Evolutionary conservation across 1,284 basidiomycete species (phyloP).

Genomic region (Coriolopsis trogii): DNA sequence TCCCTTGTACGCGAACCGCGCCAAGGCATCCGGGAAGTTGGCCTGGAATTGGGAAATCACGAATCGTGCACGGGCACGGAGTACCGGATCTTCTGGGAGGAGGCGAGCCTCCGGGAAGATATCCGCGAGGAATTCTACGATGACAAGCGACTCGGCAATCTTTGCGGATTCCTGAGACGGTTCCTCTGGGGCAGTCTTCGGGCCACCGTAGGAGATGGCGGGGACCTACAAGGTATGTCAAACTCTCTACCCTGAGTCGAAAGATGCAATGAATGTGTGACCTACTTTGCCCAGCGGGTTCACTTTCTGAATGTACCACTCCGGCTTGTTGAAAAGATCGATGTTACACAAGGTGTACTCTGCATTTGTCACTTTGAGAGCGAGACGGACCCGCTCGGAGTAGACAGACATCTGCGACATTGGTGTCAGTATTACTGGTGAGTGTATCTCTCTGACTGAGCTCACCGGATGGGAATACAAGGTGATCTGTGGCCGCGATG

Average conservation of each 20-base stretch:
- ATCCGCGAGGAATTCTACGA: conserved; percentile 66
- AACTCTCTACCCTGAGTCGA: neutral
- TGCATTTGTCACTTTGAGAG: conserved; percentile 56
- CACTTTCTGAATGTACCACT: conserved; percentile 62
- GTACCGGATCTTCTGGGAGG: conserved; percentile 55
- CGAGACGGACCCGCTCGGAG: conserved; percentile 35
- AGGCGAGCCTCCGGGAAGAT: conserved; percentile 48
- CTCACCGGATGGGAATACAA: no score
- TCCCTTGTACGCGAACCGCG: conserved; percentile 32
- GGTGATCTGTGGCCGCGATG: no score
- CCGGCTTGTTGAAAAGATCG: conserved; percentile 64
- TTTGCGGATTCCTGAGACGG: conserved; percentile 61
- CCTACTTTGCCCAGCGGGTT: conserved; percentile 65
- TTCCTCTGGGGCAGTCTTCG: conserved; percentile 48
- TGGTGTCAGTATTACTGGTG: no score
- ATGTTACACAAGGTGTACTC: conserved; percentile 53
- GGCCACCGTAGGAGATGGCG: conserved; percentile 60
- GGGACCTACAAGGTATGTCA: conserved; percentile 43
- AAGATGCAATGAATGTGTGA: neutral
- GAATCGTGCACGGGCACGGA: conserved; percentile 58
- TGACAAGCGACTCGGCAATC: conserved; percentile 62
- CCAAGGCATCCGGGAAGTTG: conserved; percentile 42
- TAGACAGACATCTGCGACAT: no score
- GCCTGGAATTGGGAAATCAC: conserved; percentile 56
- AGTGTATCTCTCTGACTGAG: no score